Percentiles rank a stretch among this genome's conserved stretches.
phyloP scores from a whole-genome alignment of 192 early-diverging fungal genomes.

The Obelidium mucronatum region DNA sequence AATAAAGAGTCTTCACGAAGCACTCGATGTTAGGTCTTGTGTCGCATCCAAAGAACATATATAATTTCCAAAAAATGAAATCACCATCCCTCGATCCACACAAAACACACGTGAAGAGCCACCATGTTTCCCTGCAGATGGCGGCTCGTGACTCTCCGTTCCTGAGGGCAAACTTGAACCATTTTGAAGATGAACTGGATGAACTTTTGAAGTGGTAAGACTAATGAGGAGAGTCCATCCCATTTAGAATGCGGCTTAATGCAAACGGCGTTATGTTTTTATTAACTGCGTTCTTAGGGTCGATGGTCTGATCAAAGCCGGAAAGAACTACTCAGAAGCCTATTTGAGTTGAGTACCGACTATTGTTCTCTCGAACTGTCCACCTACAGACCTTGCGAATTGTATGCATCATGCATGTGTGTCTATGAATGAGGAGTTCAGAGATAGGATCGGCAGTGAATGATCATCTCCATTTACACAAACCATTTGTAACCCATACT shows the following conservation, averaged over 20 bases:
- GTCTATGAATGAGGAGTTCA: background rate
- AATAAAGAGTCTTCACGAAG: too few species aligned
- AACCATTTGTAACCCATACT: background rate
- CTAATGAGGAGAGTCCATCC: too few species aligned
- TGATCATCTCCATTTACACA: conserved; percentile 4
- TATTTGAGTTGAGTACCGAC: conserved; percentile 18
- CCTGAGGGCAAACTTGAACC: conserved; percentile 27
- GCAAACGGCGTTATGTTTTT: too few species aligned
- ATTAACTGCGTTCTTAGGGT: too few species aligned
- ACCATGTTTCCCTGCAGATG: conserved; percentile 37
- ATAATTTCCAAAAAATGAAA: conserved; percentile 24
- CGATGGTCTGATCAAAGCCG: conserved; percentile 30
- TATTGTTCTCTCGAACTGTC: background rate
- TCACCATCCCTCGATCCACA: conserved; percentile 8
- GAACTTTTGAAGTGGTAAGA: conserved; percentile 26
- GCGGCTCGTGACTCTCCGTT: conserved; percentile 31
- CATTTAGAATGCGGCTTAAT: background rate
- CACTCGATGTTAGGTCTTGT: too few species aligned
- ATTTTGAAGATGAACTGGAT: conserved; percentile 35
- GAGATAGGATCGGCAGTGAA: background rate
- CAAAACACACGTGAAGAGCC: conserved; percentile 17
- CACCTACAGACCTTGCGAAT: too few species aligned
- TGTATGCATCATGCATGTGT: too few species aligned
- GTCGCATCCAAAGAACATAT: too few species aligned
- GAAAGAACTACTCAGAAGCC: conserved; percentile 22